Base-by-base conservation (phyloP, 306 rosid genomes). In the Cajanus cajan region DNA sequence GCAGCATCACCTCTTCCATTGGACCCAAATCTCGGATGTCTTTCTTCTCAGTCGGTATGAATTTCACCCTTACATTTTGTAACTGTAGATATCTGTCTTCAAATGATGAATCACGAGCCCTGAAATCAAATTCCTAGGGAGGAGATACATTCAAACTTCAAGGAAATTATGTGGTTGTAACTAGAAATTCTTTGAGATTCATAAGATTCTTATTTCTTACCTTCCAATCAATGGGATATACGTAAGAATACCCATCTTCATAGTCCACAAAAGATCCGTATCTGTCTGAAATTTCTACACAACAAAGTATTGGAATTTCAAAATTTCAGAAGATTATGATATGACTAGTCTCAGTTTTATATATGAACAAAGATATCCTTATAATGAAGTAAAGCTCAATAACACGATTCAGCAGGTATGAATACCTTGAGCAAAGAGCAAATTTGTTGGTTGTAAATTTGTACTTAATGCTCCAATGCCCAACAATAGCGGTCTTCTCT, bases 21-120 rank as follows among this genome's bases (percentile, higher is more conserved):
- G 97, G 90, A 84, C 99, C 99, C 87, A 90, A 76, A 61, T 93
- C 98, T 84, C 90, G 84, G 84, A 96, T 80, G 76, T 96, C 99
- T 71, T 82, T 89, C 82, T 93, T 96, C 51, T 80, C 89, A 21
- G 97, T 90, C 43, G 99, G 99, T 88, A 93, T 72, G 50, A 96
- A 96, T 87, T 90, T 89, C 77, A 96, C 99, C 83, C 98, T 93
- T 39, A 96, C 98, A 80, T 89, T 93, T 36, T 93, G 98, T 69
- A 96, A 81, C 67, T 93, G 99, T 78, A 93, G 64, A 75, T 72
- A 82, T 85, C 90, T 71, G 78, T 93, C 99, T 83, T 93, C 93
- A 82, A 96, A 96, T 39, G 99, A 98, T 75, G 99, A 93, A 88
- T 96, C 99, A 80, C 91, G 99, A 7, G 90, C 99, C 76, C 91